These are phyloP conservation scores for Phytophthora europaea DNA, from an alignment of 352 stramenopile genomes.

Conservation along the genomic window DNA sequence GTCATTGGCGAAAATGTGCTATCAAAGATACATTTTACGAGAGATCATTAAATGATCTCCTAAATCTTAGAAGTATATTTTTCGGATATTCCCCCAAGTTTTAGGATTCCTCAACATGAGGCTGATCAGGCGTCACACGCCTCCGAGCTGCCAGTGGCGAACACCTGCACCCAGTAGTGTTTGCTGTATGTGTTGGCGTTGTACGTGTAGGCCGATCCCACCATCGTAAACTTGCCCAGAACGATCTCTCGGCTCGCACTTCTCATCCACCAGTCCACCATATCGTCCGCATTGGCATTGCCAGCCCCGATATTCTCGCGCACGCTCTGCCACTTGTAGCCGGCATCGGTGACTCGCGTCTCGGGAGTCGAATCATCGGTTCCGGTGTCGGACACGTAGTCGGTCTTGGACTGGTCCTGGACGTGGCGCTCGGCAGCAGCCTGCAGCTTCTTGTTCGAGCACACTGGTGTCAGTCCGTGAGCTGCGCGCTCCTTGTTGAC, in stretches of 20 bases:
- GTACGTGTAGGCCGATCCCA: constrained; percentile 44
- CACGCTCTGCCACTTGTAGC: constrained; percentile 57
- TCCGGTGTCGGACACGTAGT: constrained; percentile 47
- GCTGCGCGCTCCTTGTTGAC: constrained; percentile 7
- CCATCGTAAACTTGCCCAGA: constrained; percentile 44
- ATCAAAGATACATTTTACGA: no score
- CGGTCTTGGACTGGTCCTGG: constrained; percentile 3
- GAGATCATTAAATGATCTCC: no score
- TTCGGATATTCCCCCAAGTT: not conserved
- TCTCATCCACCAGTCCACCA: constrained; percentile 49
- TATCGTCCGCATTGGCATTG: constrained; percentile 26
- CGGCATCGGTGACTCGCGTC: constrained; percentile 41
- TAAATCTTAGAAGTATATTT: no score
- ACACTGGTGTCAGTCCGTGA: not conserved
- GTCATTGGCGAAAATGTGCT: not conserved
- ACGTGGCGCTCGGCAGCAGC: not conserved
- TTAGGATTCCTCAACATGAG: not conserved
- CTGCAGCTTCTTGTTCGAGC: constrained; percentile 5
- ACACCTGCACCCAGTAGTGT: constrained; percentile 70
- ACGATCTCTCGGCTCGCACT: constrained; percentile 27
- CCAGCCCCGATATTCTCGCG: constrained; percentile 43
- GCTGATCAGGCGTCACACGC: constrained; percentile 11
- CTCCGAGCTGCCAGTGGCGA: constrained; percentile 41
- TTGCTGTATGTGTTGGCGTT: constrained; percentile 38
- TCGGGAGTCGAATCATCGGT: constrained; percentile 44